Evolutionary conservation across 1,284 basidiomycete species (phyloP).

Genomic region (Moniliophthora roreri): DNA sequence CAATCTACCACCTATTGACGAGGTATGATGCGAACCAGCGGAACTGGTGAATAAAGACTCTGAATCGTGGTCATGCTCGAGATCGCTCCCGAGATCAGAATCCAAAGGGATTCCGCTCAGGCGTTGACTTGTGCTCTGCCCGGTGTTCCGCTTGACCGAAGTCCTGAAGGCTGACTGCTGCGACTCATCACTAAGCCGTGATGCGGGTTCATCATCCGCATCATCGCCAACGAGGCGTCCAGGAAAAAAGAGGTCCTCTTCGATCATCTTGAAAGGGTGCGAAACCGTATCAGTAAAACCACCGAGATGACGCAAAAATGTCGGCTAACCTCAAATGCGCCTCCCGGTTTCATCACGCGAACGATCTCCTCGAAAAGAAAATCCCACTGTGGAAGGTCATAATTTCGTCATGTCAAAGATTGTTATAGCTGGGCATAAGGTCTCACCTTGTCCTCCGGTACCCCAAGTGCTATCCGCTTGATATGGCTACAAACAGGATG

Average conservation of each 20-base stretch:
- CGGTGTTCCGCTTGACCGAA: neutral
- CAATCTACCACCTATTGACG: neutral
- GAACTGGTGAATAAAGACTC: constrained; percentile 5
- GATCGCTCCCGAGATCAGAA: neutral
- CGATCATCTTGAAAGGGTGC: constrained; percentile 47
- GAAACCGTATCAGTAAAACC: neutral
- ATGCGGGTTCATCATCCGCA: constrained; percentile 15
- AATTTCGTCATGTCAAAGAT: constrained; percentile 6
- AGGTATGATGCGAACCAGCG: neutral
- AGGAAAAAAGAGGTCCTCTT: constrained; percentile 71
- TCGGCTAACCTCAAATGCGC: constrained; percentile 54
- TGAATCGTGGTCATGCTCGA: constrained; percentile 4
- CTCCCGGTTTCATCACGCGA: constrained; percentile 69
- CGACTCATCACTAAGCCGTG: constrained; percentile 2
- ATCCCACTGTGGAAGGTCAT: constrained; percentile 74
- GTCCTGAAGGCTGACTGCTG: neutral
- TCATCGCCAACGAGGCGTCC: constrained; percentile 40
- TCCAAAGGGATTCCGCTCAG: neutral
- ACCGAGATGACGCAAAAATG: constrained; percentile 3
- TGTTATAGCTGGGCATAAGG: neutral
- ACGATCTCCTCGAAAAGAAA: constrained; percentile 60
- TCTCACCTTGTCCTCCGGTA: constrained; percentile 68
- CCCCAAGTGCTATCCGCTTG: constrained; percentile 66
- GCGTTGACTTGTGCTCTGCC: neutral
- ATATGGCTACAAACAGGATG: constrained; percentile 43